These are phyloP conservation scores for Ustilago curta DNA, from an alignment of 1,284 basidiomycete species.

Conservation along the genomic window DNA sequence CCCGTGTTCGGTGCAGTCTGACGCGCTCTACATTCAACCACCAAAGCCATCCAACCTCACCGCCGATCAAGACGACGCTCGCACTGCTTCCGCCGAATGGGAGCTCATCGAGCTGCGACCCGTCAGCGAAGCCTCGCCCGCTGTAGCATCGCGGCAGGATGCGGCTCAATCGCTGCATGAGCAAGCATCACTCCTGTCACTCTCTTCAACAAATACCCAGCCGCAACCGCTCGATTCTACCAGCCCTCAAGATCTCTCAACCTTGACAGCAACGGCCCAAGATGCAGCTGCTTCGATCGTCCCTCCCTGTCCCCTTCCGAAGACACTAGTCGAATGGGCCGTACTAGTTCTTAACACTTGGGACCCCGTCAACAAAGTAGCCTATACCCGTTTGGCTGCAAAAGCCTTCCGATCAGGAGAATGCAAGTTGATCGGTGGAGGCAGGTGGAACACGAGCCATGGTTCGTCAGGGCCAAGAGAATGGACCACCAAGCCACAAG, in stretches of 20 bases:
- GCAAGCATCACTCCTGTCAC: slow-evolving; percentile 19
- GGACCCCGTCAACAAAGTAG: slow-evolving; percentile 78
- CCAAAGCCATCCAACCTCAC: slow-evolving; percentile 22
- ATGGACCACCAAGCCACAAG: slow-evolving; percentile 47
- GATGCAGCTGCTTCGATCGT: slow-evolving; percentile 4
- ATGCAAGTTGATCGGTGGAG: slow-evolving; percentile 75
- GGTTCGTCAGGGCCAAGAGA: slow-evolving; percentile 13
- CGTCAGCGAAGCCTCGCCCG: slow-evolving; percentile 78
- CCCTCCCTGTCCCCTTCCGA: slow-evolving; percentile 53
- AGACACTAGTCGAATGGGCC: slow-evolving; percentile 80
- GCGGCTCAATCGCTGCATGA: slow-evolving; percentile 36
- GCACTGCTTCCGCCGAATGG: slow-evolving; percentile 72
- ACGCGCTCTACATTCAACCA: slow-evolving; percentile 52
- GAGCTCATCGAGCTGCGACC: slow-evolving; percentile 80
- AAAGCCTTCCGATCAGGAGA: slow-evolving; percentile 78
- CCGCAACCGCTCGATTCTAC: background rate
- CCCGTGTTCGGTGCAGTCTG: slow-evolving; percentile 74
- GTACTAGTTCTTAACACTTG: slow-evolving; percentile 80
- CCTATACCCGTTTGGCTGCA: slow-evolving; percentile 79
- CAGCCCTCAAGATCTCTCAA: background rate
- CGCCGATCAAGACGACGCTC: slow-evolving; percentile 12
- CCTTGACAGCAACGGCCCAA: background rate
- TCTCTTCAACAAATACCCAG: slow-evolving; percentile 28
- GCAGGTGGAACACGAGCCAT: slow-evolving; percentile 39
- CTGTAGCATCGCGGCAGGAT: slow-evolving; percentile 22